A percentile compares a stretch with the other conserved stretches of the same genome.
These are phyloP conservation scores for Aspergillus fijiensis DNA, from an alignment of 2,329 filamentous ascomycete species.

Conservation along the genomic window DNA sequence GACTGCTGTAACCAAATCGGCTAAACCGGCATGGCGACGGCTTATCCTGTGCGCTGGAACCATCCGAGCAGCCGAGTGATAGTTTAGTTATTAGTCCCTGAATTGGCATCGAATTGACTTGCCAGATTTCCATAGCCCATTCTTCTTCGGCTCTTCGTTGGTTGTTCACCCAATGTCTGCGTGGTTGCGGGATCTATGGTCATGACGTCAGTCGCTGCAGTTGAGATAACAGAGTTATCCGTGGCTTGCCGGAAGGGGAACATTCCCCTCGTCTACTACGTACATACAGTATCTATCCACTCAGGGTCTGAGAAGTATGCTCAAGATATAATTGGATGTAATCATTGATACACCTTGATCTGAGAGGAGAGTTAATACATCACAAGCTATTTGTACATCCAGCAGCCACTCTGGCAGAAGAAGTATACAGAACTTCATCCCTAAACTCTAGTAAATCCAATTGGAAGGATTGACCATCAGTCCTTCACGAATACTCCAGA, in stretches of 20 bases:
- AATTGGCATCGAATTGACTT: not conserved
- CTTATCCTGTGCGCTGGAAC: not conserved
- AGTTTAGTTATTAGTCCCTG: no score
- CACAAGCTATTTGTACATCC: no score
- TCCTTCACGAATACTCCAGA: not conserved
- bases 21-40: not conserved
- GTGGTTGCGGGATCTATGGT: not conserved
- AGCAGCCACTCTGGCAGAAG: no score
- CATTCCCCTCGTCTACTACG: not conserved
- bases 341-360: no score
- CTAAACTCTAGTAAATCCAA: not conserved
- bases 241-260: constrained; percentile 2
- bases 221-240: not conserved
- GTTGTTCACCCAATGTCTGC: not conserved
- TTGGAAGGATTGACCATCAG: not conserved
- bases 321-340: no score
- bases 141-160: not conserved
- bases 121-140: not conserved
- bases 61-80: not conserved
- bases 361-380: no score
- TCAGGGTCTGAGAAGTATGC: no score
- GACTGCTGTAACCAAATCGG: not conserved
- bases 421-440: no score
- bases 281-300: no score
- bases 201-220: constrained; percentile 9